These are phyloP conservation scores for Leishmania aethiopica DNA, from an alignment of 208 protist species.

Conservation along the genomic window DNA sequence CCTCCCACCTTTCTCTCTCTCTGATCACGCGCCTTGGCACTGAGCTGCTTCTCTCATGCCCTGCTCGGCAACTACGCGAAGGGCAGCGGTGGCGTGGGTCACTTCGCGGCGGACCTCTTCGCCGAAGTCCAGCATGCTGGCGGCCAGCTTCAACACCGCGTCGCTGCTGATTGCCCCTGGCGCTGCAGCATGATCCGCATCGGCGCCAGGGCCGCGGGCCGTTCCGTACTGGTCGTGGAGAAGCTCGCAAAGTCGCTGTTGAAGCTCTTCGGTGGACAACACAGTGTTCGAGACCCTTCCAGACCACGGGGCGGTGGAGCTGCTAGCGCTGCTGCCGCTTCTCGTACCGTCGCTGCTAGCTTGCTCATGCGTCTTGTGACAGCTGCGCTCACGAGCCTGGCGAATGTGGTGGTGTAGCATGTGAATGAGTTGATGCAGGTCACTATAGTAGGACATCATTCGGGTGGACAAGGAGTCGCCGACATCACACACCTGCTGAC, in stretches of 20 bases:
- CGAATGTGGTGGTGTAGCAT: conserved; percentile 48
- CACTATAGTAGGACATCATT: conserved; percentile 55
- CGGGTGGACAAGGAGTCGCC: conserved; percentile 46
- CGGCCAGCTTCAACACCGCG: conserved; percentile 59
- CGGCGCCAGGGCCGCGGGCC: background rate
- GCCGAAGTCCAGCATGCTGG: conserved; percentile 77
- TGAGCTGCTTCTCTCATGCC: conserved; percentile 30
- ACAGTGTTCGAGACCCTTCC: background rate
- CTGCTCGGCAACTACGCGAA: conserved; percentile 37
- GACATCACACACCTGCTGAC: conserved; percentile 46
- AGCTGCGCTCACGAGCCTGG: conserved; percentile 7
- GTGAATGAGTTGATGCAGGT: conserved; percentile 65
- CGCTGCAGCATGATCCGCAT: background rate
- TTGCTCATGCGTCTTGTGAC: background rate
- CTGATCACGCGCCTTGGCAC: background rate
- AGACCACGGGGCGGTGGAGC: conserved; percentile 2
- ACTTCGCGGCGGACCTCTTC: conserved; percentile 67
- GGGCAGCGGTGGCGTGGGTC: conserved; percentile 37
- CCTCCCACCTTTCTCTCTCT: background rate
- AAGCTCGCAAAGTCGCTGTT: conserved; percentile 20
- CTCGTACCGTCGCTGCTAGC: background rate
- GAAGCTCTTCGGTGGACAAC: background rate
- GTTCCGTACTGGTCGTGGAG: conserved; percentile 38
- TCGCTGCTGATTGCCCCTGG: conserved; percentile 4
- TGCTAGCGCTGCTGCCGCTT: conserved; percentile 11